Conservation (phyloP, 2,329 filamentous ascomycete genomes). For the Bertia moriformis region DNA sequence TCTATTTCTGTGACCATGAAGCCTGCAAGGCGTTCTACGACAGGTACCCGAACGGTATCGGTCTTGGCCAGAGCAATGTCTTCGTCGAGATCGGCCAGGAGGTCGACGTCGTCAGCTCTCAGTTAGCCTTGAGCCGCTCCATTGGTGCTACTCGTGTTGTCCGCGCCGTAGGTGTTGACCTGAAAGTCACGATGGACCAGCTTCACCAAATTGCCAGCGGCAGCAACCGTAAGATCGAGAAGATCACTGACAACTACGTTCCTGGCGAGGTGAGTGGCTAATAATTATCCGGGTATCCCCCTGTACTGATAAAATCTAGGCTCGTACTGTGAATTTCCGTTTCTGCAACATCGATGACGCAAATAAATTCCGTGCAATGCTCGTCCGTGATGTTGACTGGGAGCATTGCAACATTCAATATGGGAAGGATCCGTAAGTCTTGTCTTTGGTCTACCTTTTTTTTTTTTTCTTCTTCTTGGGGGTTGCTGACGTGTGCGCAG, state of each 20-base stretch:
- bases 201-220: slow-evolving; percentile 20
- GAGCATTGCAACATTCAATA: slow-evolving; percentile 26
- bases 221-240: slow-evolving; percentile 24
- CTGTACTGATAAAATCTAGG: slow-evolving; percentile 11
- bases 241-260: slow-evolving; percentile 22
- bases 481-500: too few relatives aligned
- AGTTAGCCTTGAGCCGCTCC: slow-evolving; percentile 21
- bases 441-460: too few relatives aligned
- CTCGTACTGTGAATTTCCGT: slow-evolving; percentile 26
- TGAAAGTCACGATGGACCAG: slow-evolving; percentile 18
- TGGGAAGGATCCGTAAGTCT: slow-evolving; percentile 20
- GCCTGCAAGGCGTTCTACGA: background rate
- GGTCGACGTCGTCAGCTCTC: slow-evolving; percentile 19
- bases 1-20: background rate
- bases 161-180: slow-evolving; percentile 22
- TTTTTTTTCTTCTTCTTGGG: too few relatives aligned
- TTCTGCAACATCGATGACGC: slow-evolving; percentile 29
- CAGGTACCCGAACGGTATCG: background rate
- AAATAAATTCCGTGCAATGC: slow-evolving; percentile 22
- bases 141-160: slow-evolving; percentile 27
- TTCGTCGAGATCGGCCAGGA: background rate
- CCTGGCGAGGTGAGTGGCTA: slow-evolving; percentile 19
- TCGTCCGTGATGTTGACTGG: slow-evolving; percentile 24
- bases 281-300: background rate
- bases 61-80: background rate